Evolutionary conservation across 75 land plant genomes (phyloP), one percentile per base, ranked within the genome.

Genomic region (Pseudotsuga menziesii): DNA sequence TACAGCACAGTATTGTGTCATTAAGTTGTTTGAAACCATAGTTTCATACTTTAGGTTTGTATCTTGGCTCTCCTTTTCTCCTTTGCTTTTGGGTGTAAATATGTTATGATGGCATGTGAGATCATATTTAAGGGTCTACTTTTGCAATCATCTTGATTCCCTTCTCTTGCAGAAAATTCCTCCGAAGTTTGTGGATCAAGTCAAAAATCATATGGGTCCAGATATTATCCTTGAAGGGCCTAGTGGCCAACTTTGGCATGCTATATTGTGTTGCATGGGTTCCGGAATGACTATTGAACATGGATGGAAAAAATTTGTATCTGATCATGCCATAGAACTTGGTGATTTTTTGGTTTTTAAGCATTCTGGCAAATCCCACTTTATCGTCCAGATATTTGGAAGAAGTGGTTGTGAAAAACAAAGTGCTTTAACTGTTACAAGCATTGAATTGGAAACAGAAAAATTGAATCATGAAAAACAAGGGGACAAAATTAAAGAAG

Each of bases 291-390:
- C 27, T 64, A 58, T 74, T 58, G 61, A n/a, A 17, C 32, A 74
- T 35, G 76, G 76, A 12, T 74, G 76, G 76, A 39, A 74, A 32
- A 32, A 27, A 22, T 74, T 74, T 58, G 76, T 32, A 8, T 25
- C 23, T 74, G 72, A 74, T 8, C 23, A 74, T 61, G 35, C 29
- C 11, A 74, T 74, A 55, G 76, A 27, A 12, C 22, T 32, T 25
- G 76, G 76, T 3, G 76, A 74, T 59, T 54, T 74, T 55, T 64
- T 74, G 9, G 76, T 74, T 19, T 74, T 74, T 59, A 74, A 74
- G 35, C 59, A 55, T 55, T 27, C 59, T n/a, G 59, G 22, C 17
- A 74, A n/a, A 16, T 74, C 76, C 4, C 36, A 74, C n/a, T 61
- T 74, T 14, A 74, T 19, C 19, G 76, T 74, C 9, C 71, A 39